Evolutionary conservation across 2,329 filamentous ascomycete genomes (phyloP).

Genomic region (Myriosclerotinia curreyana): DNA sequence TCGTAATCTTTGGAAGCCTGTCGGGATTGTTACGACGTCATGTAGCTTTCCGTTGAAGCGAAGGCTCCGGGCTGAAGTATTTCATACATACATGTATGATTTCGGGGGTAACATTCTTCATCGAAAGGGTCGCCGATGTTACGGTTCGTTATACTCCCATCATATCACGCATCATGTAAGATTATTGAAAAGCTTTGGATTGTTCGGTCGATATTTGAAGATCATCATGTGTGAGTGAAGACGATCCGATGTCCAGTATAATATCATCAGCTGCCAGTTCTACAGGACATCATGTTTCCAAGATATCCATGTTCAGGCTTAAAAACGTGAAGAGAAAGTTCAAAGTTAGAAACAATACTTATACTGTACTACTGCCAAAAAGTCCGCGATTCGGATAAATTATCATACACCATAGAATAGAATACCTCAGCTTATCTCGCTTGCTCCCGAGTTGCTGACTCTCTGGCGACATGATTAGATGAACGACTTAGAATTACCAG

Average conservation of each 20-base stretch:
- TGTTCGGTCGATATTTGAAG: background rate
- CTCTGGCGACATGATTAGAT: no score
- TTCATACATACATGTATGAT: background rate
- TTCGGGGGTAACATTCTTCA: background rate
- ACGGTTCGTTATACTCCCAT: background rate
- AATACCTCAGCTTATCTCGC: no score
- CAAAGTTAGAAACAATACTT: no score
- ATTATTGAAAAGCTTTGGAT: background rate
- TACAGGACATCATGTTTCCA: background rate
- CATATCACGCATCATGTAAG: background rate
- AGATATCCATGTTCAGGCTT: background rate
- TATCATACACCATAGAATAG: no score
- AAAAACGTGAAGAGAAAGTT: background rate
- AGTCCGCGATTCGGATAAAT: no score
- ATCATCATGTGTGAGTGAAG: background rate
- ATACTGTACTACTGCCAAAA: no score
- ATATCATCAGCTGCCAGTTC: no score
- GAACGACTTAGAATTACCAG: no score
- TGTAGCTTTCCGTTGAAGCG: no score
- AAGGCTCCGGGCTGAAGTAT: background rate
- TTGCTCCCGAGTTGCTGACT: no score
- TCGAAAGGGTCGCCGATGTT: conserved; percentile 12
- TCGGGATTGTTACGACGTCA: no score
- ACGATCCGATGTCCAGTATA: background rate
- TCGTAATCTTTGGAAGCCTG: no score